Percentiles rank a stretch among this genome's conserved stretches.
Evolutionary conservation across 768 basidiomycete species (phyloP).

Genomic region (Naganishia antarctica): DNA sequence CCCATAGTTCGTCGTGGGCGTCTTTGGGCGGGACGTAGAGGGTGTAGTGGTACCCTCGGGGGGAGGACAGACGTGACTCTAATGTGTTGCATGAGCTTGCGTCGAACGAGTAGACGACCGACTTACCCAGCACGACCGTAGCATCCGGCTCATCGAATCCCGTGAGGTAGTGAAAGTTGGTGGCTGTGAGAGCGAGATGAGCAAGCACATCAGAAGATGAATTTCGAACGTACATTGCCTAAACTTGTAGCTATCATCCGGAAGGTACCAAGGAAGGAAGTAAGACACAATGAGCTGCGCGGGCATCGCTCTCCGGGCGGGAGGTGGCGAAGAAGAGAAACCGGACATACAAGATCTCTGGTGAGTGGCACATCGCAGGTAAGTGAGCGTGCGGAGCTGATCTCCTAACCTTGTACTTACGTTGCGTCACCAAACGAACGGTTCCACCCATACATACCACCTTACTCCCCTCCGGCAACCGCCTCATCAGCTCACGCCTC

Average conservation of each 20-base stretch:
- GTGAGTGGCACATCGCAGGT: too few relatives aligned
- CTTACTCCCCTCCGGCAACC: slow-evolving; percentile 65
- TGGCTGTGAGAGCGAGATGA: slow-evolving; percentile 36
- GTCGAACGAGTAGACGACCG: background rate
- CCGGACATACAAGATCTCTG: slow-evolving; percentile 73
- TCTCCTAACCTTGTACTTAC: slow-evolving; percentile 63
- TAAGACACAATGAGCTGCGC: slow-evolving; percentile 23
- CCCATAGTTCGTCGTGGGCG: slow-evolving; percentile 78
- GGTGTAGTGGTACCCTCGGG: slow-evolving; percentile 78
- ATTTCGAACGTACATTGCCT: slow-evolving; percentile 65
- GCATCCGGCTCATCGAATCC: slow-evolving; percentile 92
- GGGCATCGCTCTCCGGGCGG: slow-evolving; percentile 14
- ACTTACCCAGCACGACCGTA: slow-evolving; percentile 72
- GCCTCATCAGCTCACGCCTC: slow-evolving; percentile 65
- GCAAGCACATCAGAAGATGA: too few relatives aligned
- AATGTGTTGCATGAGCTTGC: background rate
- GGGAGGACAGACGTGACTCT: slow-evolving; percentile 65
- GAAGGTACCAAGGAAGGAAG: background rate
- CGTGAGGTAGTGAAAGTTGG: slow-evolving; percentile 68
- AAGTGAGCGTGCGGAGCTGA: too few relatives aligned
- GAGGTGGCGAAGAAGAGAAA: background rate
- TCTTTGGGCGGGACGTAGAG: slow-evolving; percentile 76
- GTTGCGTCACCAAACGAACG: slow-evolving; percentile 50
- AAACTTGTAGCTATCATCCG: slow-evolving; percentile 73
- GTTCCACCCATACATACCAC: slow-evolving; percentile 74